A percentile compares a stretch with the other conserved stretches of the same genome.
phyloP scores from a whole-genome alignment of 257 asterid species.

The Handroanthus guayacan region DNA sequence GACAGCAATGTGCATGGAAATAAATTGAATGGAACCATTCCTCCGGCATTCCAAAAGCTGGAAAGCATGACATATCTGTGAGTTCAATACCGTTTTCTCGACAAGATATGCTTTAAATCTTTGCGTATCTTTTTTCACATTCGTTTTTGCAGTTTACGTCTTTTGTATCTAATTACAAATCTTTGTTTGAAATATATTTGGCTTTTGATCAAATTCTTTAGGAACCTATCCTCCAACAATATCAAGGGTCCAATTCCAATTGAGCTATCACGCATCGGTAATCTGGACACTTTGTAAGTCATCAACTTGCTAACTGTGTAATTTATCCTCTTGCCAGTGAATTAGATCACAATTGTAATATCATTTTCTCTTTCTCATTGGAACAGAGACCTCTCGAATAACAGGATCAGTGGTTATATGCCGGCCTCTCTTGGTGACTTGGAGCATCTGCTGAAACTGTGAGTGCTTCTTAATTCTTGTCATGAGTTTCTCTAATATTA shows the following conservation, averaged over 20 bases:
- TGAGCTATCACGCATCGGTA: constrained; percentile 85
- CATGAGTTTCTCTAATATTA: background rate
- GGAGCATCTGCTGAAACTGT: constrained; percentile 91
- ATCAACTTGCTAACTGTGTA: background rate
- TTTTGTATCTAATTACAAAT: no score
- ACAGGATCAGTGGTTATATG: constrained; percentile 66
- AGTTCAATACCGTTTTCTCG: constrained; percentile 38
- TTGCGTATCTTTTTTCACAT: background rate
- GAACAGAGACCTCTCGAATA: constrained; percentile 75
- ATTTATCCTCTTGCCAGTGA: background rate
- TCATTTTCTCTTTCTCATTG: background rate
- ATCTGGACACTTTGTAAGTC: constrained; percentile 87
- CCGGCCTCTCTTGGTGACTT: constrained; percentile 80
- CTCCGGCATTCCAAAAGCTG: constrained; percentile 69
- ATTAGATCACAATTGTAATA: background rate
- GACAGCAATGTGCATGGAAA: constrained; percentile 79
- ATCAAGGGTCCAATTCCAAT: constrained; percentile 81
- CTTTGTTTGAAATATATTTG: background rate
- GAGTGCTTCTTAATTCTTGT: constrained; percentile 31
- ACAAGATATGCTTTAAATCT: background rate
- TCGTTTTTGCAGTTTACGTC: background rate
- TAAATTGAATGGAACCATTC: constrained; percentile 75
- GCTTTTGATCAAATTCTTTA: constrained; percentile 30
- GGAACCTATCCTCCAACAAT: constrained; percentile 79
- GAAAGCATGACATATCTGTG: constrained; percentile 93